Conservation (phyloP, 371 early-diverging fungal species). For the Funneliformis caledonium region DNA sequence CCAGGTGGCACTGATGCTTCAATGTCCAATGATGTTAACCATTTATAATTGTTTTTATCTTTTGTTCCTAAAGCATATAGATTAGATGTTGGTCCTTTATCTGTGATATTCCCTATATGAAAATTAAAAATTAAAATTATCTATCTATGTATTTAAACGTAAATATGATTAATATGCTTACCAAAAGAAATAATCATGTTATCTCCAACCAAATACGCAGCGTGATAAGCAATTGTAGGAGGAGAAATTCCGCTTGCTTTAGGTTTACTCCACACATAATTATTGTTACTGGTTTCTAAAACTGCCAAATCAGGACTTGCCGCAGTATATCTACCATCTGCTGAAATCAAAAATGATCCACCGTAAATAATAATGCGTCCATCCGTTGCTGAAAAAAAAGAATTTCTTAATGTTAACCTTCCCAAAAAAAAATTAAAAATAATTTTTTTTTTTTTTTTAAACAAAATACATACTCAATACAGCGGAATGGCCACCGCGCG, state of each 20-base stretch:
- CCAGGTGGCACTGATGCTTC: background rate
- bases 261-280: background rate
- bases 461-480: background rate
- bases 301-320: background rate
- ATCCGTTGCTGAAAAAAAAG: background rate
- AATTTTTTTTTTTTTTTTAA: background rate
- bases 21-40: background rate
- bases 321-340: background rate
- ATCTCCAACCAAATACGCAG: background rate
- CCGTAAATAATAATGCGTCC: conserved; percentile 12
- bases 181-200: background rate
- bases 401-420: no score
- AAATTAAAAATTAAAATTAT: background rate
- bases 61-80: background rate
- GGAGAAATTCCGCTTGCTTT: background rate
- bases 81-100: background rate
- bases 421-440: background rate
- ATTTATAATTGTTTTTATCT: background rate
- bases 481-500: background rate
- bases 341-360: background rate
- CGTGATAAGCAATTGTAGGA: background rate
- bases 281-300: background rate
- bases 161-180: background rate
- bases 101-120: background rate
- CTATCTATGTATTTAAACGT: background rate